These are phyloP conservation scores for Thielaviopsis musarum DNA, from an alignment of 2,329 filamentous ascomycete genomes.

Conservation along the genomic window DNA sequence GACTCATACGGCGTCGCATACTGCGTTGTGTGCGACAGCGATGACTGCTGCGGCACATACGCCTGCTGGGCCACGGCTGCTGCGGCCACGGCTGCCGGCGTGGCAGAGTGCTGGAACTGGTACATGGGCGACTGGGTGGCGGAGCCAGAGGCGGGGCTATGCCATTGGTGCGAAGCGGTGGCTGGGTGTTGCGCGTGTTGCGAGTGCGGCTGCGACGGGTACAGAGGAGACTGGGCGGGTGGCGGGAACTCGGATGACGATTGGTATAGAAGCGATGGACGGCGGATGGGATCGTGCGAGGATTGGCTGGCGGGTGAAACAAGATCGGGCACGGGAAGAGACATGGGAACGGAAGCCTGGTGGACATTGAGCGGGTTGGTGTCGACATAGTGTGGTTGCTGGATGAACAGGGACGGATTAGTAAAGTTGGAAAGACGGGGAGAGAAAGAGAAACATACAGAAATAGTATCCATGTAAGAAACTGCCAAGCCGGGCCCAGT, in stretches of 20 bases:
- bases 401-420: neutral
- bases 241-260: neutral
- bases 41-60: neutral
- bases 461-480: slow-evolving; percentile 20
- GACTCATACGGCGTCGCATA: neutral
- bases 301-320: neutral
- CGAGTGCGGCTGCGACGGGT: neutral
- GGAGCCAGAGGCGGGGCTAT: neutral
- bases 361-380: neutral
- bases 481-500: slow-evolving; percentile 17
- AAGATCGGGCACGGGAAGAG: neutral
- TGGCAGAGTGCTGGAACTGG: neutral
- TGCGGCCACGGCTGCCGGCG: neutral
- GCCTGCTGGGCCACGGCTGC: neutral
- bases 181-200: neutral
- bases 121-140: neutral
- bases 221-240: neutral
- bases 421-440: neutral
- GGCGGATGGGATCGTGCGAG: neutral
- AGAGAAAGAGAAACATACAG: neutral
- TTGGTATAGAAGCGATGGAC: neutral
- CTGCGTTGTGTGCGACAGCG: neutral
- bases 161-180: neutral
- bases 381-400: neutral
- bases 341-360: neutral